Percentiles rank a stretch among this genome's conserved stretches.
Conservation (phyloP, 306 rosid species). For the Abrus precatorius region DNA sequence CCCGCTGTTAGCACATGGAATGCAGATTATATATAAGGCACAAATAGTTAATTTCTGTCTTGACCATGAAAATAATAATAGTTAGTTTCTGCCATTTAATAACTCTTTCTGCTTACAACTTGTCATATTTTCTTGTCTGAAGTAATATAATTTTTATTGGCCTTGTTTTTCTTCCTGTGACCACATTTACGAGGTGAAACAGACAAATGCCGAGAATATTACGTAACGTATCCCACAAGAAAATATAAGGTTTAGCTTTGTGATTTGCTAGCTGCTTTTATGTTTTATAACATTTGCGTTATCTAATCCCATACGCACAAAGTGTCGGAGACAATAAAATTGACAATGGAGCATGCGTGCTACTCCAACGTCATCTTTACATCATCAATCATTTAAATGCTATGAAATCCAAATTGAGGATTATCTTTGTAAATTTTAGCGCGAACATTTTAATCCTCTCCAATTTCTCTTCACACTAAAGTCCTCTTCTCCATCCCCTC, state of each 20-base stretch:
- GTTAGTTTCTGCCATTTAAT: not conserved
- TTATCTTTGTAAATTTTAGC: too few relatives aligned
- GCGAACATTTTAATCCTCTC: too few relatives aligned
- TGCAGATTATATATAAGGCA: not conserved
- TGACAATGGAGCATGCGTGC: not conserved
- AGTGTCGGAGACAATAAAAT: not conserved
- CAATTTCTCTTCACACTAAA: too few relatives aligned
- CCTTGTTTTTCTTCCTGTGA: too few relatives aligned
- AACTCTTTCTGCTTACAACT: not conserved
- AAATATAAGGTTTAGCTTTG: constrained; percentile 1
- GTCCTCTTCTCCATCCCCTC: too few relatives aligned
- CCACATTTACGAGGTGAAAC: not conserved
- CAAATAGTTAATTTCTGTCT: too few relatives aligned
- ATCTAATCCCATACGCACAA: not conserved
- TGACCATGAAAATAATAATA: not conserved
- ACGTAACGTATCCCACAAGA: constrained; percentile 18
- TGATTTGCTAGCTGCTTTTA: not conserved
- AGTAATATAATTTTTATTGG: not conserved
- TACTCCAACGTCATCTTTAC: constrained; percentile 9
- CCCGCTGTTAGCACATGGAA: constrained; percentile 29
- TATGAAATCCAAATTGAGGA: too few relatives aligned
- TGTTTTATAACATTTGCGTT: not conserved
- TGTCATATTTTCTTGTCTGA: not conserved
- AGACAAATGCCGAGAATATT: constrained; percentile 26
- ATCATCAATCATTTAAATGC: constrained; percentile 5